Evolutionary conservation across 768 basidiomycete genomes (phyloP), one percentile per base, ranked within the genome.

Genomic region (Termitomyces sp.): DNA sequence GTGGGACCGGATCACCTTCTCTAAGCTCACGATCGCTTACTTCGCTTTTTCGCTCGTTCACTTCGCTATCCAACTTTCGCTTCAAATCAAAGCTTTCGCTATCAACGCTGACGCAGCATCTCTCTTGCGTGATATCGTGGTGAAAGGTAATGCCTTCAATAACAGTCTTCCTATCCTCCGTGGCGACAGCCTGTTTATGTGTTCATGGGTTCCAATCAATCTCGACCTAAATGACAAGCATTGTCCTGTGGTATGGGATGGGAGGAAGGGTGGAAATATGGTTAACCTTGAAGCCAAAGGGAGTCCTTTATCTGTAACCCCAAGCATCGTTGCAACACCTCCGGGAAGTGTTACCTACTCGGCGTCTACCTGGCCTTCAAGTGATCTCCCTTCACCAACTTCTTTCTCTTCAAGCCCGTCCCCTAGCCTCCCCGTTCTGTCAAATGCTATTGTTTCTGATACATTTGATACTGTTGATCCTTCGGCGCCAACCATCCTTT

Each of bases 1-100:
- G 88, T 88, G 86, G 85, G 77, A 82, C 58, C 82, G 88, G 57
- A 75, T 91, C 65, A 86, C 87, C 23, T 83, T 85, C 67, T 88
- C 89, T 50, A 79, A 78, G 40, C 75, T 88, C 55, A 86, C 89
- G 20, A 74, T 79, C 61, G 66, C 83, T 66, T 93, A 90, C 70
- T 83, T 89, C 67, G 56, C 77, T 47, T 88, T 91, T 69, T 86
- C 89, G 23, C 58, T 87, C 54, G 51, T 83, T 48, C 87, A 91
- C 68, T 89, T 86, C 64, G 63, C 80, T 57, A 69, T 89, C 59
- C 90, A 91, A 71, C 76, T 91, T 63, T 75, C 80, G 30, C 76
- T 93, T 49, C 90, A 92, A 72, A 80, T 79, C 53, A 79, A 79
- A 55, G 89, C 86, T 12, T 87, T 86, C 74, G 75, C 75, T 13